Evolutionary conservation across 176 grass and related monocot species (phyloP), one percentile per base, ranked within the genome.

Genomic region (Aegilops longissima): DNA sequence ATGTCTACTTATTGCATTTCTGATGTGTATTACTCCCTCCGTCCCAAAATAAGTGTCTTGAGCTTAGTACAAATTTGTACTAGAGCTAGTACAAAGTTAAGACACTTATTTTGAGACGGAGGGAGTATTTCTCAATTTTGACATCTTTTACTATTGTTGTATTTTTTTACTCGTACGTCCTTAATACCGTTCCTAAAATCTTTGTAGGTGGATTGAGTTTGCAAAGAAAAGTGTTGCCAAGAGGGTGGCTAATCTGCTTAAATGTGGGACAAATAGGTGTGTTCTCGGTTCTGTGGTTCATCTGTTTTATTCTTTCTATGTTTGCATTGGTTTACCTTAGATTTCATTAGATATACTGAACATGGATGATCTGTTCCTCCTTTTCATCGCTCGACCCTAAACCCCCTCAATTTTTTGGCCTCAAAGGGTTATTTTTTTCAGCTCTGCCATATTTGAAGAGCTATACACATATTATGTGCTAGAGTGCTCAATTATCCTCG

Each of bases 251-350:
- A 95, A 92, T 87, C 61, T 98, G 70, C 93, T 98, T 78, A n/a
- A 98, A 95, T 40, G 94, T 92, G 76, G 91, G 95, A 94, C 93
- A 95, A 78, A 98, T 94, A 86, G 96, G 96, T 98, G 82, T 39
- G 39, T 86, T 65, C 73, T 89, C 12, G 34, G 16, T 80, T 14
- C 40, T 30, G 3, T 75, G 38, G 20, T 47, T 17, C 52, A 47
- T 47, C 23, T 12, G 12, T 79, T 40, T 62, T 79, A 33, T 44
- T 58, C 20, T 63, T 17, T 73, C 35, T 62, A 4, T 65, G 77
- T 34, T 58, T 29, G 33, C 25, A 71, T 56, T 81, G 6, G 38
- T 77, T 38, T 71, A 62, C 76, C 23, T 72, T 4, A 62, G 52
- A n/a, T 9, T 4, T 76, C 31, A 6, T 81, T 82, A 24, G 36